Evolutionary conservation across 1,139 yeast species (phyloP).

Genomic region (Hemisphaericaspora xylanilytica): DNA sequence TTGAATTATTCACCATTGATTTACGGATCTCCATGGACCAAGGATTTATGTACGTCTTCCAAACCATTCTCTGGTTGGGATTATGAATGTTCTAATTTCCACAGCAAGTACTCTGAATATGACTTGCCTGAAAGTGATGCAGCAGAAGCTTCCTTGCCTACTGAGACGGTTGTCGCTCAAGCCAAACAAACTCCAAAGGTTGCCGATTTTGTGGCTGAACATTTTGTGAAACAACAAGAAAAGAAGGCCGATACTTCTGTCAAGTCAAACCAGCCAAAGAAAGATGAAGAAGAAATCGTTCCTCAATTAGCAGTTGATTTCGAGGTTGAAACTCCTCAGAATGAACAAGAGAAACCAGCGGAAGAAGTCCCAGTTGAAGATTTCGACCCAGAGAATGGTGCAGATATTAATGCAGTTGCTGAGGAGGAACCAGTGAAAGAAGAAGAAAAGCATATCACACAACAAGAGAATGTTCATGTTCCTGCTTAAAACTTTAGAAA

Average conservation of each 20-base stretch:
- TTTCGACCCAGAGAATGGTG: conserved; percentile 3
- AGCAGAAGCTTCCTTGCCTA: conserved; percentile 17
- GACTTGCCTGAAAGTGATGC: conserved; percentile 13
- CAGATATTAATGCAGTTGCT: neutral
- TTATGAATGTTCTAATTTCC: conserved; percentile 70
- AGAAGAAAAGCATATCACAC: neutral
- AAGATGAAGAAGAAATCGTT: conserved; percentile 17
- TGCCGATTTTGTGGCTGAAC: neutral
- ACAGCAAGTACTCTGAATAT: conserved; percentile 29
- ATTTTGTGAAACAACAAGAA: too few relatives aligned
- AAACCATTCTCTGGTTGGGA: conserved; percentile 75
- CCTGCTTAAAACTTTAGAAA: neutral
- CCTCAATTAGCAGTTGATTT: conserved; percentile 26
- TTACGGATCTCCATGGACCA: conserved; percentile 84
- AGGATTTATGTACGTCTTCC: conserved; percentile 57
- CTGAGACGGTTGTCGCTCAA: conserved; percentile 17
- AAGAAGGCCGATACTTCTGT: conserved; percentile 7
- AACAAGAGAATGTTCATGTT: neutral
- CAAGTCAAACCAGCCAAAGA: conserved; percentile 4
- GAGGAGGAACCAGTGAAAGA: conserved; percentile 6
- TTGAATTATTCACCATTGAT: conserved; percentile 67
- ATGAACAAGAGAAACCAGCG: conserved; percentile 4
- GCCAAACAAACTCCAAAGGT: conserved; percentile 14
- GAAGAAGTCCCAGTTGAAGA: conserved; percentile 7
- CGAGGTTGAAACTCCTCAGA: conserved; percentile 12